phyloP scores from a whole-genome alignment of 1,139 yeast species.

The Scheffersomyces lignicola region DNA sequence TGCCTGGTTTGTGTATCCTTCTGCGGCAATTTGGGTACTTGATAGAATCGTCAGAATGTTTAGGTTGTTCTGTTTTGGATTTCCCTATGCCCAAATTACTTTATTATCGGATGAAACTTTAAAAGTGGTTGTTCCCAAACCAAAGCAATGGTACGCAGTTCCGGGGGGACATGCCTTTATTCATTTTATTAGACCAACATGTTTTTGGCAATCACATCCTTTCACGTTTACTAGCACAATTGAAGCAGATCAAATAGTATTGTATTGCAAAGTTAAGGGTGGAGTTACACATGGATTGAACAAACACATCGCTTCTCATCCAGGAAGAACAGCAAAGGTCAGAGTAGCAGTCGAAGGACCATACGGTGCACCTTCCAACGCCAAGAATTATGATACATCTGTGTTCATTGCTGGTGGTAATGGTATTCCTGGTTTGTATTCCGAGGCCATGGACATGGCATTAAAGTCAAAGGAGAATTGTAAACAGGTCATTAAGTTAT shows the following conservation, averaged over 20 bases:
- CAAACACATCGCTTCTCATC: constrained; percentile 27
- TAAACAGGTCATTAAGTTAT: constrained; percentile 25
- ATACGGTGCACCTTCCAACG: constrained; percentile 35
- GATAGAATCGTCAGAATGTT: constrained; percentile 41
- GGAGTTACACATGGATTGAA: constrained; percentile 38
- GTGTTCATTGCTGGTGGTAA: constrained; percentile 47
- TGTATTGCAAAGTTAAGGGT: constrained; percentile 35
- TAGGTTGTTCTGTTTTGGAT: constrained; percentile 37
- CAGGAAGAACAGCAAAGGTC: constrained; percentile 26
- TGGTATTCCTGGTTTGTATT: constrained; percentile 45
- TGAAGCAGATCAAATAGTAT: constrained; percentile 21
- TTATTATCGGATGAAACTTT: constrained; percentile 40
- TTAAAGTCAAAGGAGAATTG: constrained; percentile 24
- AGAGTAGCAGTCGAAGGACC: constrained; percentile 45
- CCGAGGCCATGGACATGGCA: constrained; percentile 34
- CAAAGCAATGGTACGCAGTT: constrained; percentile 38
- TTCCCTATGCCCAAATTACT: constrained; percentile 34
- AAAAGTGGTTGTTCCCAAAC: constrained; percentile 41
- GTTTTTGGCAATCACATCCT: constrained; percentile 47
- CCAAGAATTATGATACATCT: constrained; percentile 30
- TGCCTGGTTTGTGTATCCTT: constrained; percentile 37
- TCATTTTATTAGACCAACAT: constrained; percentile 39
- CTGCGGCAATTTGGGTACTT: constrained; percentile 43
- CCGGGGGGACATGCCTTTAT: constrained; percentile 57
- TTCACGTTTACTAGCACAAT: constrained; percentile 33